Evolutionary conservation across 2,329 filamentous ascomycete genomes (phyloP).

Genomic region (Cladosporium sphaerospermum): DNA sequence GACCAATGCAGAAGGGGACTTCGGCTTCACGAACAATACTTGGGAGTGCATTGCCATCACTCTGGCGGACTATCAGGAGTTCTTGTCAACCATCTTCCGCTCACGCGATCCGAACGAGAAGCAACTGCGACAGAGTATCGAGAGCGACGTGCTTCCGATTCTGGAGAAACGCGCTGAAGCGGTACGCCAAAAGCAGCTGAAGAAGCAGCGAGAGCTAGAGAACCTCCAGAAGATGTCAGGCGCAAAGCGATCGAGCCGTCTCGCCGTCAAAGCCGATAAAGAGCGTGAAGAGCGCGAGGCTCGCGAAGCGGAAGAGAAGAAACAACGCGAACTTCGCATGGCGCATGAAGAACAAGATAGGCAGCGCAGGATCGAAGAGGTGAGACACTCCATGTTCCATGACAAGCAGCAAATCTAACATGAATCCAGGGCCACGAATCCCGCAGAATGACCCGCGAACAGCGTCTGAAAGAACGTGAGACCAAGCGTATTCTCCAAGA

Average conservation of each 20-base stretch:
- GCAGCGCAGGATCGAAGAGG: constrained; percentile 26
- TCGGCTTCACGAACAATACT: constrained; percentile 64
- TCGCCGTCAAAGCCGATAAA: constrained; percentile 74
- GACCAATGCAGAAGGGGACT: constrained; percentile 28
- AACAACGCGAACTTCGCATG: constrained; percentile 57
- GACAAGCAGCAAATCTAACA: constrained; percentile 20
- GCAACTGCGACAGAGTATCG: constrained; percentile 62
- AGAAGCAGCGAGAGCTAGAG: constrained; percentile 71
- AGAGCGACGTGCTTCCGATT: constrained; percentile 74
- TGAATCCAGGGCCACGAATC: constrained; percentile 60
- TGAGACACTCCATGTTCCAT: constrained; percentile 12
- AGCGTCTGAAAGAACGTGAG: constrained; percentile 80
- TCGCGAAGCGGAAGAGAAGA: constrained; percentile 63
- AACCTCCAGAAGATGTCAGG: constrained; percentile 83
- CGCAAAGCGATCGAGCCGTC: constrained; percentile 85
- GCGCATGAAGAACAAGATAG: constrained; percentile 54
- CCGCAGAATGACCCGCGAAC: constrained; percentile 75
- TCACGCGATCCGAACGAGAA: constrained; percentile 83
- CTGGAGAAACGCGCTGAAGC: constrained; percentile 68
- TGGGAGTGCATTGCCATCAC: constrained; percentile 92
- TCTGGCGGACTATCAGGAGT: constrained; percentile 65
- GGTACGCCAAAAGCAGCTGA: constrained; percentile 65
- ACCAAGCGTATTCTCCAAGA: constrained; percentile 75
- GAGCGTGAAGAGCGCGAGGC: constrained; percentile 67
- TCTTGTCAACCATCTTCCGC: constrained; percentile 66